Evolutionary conservation across 345 rosid species (phyloP), one percentile per base, ranked within the genome.

Genomic region (Bretschneidera sinensis): DNA sequence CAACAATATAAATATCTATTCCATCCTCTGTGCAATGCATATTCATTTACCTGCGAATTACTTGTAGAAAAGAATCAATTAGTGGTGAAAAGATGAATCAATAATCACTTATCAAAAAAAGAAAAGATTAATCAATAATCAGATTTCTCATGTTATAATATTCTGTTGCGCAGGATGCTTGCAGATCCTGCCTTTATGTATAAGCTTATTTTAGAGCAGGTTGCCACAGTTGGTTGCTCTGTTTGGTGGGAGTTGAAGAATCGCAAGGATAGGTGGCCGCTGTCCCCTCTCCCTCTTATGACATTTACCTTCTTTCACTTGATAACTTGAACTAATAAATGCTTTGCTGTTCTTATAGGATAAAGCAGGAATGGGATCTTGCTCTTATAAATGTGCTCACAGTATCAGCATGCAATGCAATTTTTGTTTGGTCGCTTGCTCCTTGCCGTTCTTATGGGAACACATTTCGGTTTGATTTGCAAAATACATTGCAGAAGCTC

Each of bases 391-490:
- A 94, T 54, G 92, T 90, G 54, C 86, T 90, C 24, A 85, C 91
- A 0, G 82, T 73, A 63, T 77, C 96, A 50, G 89, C 85, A 59
- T 94, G 96, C 82, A 94, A 94, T 77, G 92, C 84, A 48, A 55
- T 82, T 43, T 85, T 80, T 64, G 92, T 94, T 73, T 94, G 97
- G 97, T 74, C 89, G 18, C 87, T 90, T 48, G 96, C 96, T 61
- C 97, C 97, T 56, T 88, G 89, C 66, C 97, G 95, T 60, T 94
- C 99, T 43, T 90, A 94, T 68, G 97, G 95, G 48, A 86, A 83
- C 73, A 90, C 97, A 11, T 90, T 88, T 68, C 91, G 67, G 60
- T 94, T 88, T 70, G 96, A 88, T 76, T 69, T 88, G 83, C 97
- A 88, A 79, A 94, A 94, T 76, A 88, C 96, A 35, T 67, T 88